A percentile compares a stretch with the other conserved stretches of the same genome.
Conservation (phyloP, 2,329 filamentous ascomycete genomes). For the Botrytis tulipae region DNA sequence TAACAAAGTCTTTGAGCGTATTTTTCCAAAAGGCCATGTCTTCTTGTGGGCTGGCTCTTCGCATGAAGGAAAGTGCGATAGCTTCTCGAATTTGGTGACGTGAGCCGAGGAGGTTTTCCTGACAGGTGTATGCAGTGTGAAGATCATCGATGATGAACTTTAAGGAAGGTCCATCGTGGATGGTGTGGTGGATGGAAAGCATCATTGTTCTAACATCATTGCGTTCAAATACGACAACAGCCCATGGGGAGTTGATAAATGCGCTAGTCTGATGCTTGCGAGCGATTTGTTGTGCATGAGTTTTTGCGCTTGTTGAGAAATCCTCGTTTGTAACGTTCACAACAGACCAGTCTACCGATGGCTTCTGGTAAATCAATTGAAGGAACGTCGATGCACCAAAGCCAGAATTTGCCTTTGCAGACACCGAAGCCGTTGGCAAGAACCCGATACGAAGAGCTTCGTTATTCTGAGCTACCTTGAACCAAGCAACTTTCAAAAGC, state of each 20-base stretch:
- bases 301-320: neutral
- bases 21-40: neutral
- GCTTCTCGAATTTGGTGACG: constrained; percentile 10
- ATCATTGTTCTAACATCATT: constrained; percentile 8
- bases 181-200: constrained; percentile 3
- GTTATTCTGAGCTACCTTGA: constrained; percentile 27
- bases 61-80: neutral
- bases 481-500: constrained; percentile 34
- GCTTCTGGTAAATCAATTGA: constrained; percentile 20
- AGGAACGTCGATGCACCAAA: constrained; percentile 18
- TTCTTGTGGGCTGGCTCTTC: constrained; percentile 4
- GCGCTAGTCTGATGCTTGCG: neutral
- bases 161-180: constrained; percentile 4
- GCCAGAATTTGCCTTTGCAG: neutral
- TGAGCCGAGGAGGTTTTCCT: neutral
- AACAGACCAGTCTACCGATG: neutral
- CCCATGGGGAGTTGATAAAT: constrained; percentile 5
- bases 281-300: neutral
- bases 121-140: neutral
- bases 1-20: neutral
- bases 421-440: constrained; percentile 21
- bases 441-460: constrained; percentile 40
- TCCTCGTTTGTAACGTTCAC: neutral
- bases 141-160: neutral
- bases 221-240: neutral